Evolutionary conservation across 495 filamentous ascomycete genomes (phyloP), one percentile per base, ranked within the genome.

Genomic region (Podospora comata): DNA sequence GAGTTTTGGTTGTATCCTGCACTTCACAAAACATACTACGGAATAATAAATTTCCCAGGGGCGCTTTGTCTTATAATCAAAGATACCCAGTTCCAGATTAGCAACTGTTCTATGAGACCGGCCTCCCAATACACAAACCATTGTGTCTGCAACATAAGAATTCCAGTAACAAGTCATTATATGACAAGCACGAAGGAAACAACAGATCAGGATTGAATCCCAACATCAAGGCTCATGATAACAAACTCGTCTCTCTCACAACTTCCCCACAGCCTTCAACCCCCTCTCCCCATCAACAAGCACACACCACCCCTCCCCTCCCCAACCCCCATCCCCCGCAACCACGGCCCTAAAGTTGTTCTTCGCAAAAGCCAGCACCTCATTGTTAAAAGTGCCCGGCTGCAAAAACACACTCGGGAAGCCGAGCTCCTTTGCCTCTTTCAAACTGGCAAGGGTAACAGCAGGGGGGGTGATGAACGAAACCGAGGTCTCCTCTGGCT

Each of bases 321-420:
- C 90, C 32, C 68, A 67, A 9, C 91, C 91, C 3, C 87, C 90
- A 5, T 88, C 85, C 4, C 90, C 92, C 9, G 81, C 85, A 70
- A 96, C 83, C 27, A 88, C 90, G 27, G 88, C 88, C 70, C 86
- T 80, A 76, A 94, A 92, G 73, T 80, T 76, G 57, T 78, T 78
- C 75, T 79, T 79, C 23, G 92, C 92, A 78, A 84, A 95, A 7
- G 82, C 80, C 69, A 96, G 72, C 57, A 90, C 90, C 55, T 87
- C 83, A 28, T 89, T 84, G 75, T 97, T 87, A 72, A 91, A 97
- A 9, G 87, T 93, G 1, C 94, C 94, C 0, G 95, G 95, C 78
- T 99, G 95, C 67, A 99, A 78, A 91, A 93, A 99, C 16, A 97
- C 92, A 16, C 90, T 87, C 3, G 85, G 85, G 7, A 97, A 84